phyloP scores from a whole-genome alignment of 169 alveolate species.

The Eimeria necatrix region DNA sequence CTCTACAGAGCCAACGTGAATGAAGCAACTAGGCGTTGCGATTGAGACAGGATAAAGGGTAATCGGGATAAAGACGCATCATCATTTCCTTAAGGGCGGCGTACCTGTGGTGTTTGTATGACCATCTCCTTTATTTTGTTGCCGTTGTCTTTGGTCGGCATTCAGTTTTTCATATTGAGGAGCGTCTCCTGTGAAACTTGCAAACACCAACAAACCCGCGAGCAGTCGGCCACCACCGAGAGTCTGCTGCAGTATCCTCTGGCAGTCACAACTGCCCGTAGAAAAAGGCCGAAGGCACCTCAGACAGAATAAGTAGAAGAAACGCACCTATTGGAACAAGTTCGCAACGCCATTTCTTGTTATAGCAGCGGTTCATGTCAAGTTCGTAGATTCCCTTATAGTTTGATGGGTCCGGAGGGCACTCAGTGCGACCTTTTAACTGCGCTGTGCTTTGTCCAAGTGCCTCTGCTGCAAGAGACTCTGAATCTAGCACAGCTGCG shows the following conservation, averaged over 20 bases:
- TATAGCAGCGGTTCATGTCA: conserved; percentile 64
- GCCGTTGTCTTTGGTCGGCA: background rate
- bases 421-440: background rate
- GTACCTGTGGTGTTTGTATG: no score
- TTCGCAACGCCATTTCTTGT: conserved; percentile 58
- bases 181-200: conserved; percentile 22
- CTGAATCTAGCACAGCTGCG: conserved; percentile 38
- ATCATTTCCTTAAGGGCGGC: no score
- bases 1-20: no score
- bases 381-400: conserved; percentile 23
- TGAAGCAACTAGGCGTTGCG: no score
- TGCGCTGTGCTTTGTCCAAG: background rate
- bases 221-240: background rate
- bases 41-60: no score
- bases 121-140: background rate
- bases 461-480: conserved; percentile 60
- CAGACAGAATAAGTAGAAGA: background rate
- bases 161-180: background rate
- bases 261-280: background rate
- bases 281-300: background rate
- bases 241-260: background rate
- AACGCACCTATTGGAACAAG: conserved; percentile 57
- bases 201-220: background rate
- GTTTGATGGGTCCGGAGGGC: conserved; percentile 39
- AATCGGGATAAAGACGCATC: no score